Evolutionary conservation across 495 filamentous ascomycete species (phyloP).

Genomic region (Neurospora sublineolata): DNA sequence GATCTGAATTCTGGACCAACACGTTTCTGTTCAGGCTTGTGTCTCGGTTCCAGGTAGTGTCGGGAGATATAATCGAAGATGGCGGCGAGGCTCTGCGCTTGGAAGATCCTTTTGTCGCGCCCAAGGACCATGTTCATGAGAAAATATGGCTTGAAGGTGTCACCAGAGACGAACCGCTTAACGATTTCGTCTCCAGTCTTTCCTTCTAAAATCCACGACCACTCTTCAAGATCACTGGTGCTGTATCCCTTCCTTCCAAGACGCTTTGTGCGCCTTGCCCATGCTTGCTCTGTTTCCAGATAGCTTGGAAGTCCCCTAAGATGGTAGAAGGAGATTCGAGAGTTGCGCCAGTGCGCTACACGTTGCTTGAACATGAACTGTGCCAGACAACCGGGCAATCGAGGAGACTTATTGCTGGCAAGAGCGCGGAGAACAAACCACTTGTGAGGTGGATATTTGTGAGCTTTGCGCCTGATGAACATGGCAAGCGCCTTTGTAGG

Average conservation of each 20-base stretch:
- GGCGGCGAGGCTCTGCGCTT: constrained; percentile 15
- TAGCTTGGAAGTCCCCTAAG: neutral
- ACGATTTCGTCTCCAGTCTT: constrained; percentile 21
- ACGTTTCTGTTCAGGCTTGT: neutral
- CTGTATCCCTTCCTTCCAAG: constrained; percentile 15
- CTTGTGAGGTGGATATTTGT: constrained; percentile 1
- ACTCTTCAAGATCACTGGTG: constrained; percentile 21
- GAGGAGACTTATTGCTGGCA: constrained; percentile 11
- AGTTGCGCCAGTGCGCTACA: constrained; percentile 7
- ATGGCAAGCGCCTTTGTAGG: constrained; percentile 8
- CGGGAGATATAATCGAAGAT: constrained; percentile 23
- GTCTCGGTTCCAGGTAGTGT: constrained; percentile 13
- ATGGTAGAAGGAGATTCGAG: neutral
- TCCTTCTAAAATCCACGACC: constrained; percentile 33
- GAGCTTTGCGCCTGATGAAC: constrained; percentile 2
- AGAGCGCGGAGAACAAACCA: constrained; percentile 8
- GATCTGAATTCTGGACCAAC: constrained; percentile 4
- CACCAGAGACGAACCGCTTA: constrained; percentile 22
- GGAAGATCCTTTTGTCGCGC: constrained; percentile 18
- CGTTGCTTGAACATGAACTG: constrained; percentile 22
- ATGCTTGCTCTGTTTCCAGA: constrained; percentile 15
- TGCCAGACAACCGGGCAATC: constrained; percentile 22
- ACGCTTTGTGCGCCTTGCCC: constrained; percentile 17
- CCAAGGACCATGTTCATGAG: constrained; percentile 24
- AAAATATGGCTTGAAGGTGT: constrained; percentile 27